These are phyloP conservation scores for Aspergillus sp. DNA, from an alignment of 2,329 filamentous ascomycete genomes.

Conservation along the genomic window DNA sequence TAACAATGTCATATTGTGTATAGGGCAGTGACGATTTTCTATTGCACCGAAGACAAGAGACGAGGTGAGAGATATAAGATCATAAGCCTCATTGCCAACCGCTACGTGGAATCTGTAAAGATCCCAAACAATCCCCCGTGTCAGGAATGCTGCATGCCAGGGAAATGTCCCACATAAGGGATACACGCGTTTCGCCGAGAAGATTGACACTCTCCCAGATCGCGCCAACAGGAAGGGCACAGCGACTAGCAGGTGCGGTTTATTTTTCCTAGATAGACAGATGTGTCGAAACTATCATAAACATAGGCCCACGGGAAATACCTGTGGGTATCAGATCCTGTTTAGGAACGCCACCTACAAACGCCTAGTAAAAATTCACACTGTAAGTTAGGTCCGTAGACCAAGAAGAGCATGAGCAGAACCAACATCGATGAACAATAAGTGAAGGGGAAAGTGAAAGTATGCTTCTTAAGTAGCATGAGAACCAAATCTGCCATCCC, in stretches of 20 bases:
- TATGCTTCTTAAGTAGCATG: conserved; percentile 20
- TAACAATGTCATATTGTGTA: conserved; percentile 29
- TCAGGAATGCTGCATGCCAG: conserved; percentile 6
- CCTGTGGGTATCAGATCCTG: not conserved
- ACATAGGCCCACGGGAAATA: not conserved
- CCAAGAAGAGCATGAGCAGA: not conserved
- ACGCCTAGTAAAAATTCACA: conserved; percentile 2
- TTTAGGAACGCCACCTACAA: conserved; percentile 8
- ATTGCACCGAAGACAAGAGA: not conserved
- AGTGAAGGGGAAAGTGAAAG: not conserved
- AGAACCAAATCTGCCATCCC: conserved; percentile 54
- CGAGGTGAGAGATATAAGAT: conserved; percentile 3
- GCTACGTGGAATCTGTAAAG: conserved; percentile 17
- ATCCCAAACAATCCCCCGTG: not conserved
- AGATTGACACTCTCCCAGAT: not conserved
- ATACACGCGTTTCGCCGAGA: not conserved
- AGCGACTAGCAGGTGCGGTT: not conserved
- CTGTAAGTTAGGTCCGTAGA: not conserved
- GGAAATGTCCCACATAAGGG: conserved; percentile 21
- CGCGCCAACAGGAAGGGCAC: not conserved
- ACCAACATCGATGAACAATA: not conserved
- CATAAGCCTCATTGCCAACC: conserved; percentile 5
- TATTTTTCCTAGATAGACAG: too few species aligned
- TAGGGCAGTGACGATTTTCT: not conserved
- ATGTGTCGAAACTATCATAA: too few species aligned